A percentile compares a stretch with the other conserved stretches of the same genome.
Evolutionary conservation across 169 alveolate genomes (phyloP).

Genomic region (Cryptosporidium tyzzeri): DNA sequence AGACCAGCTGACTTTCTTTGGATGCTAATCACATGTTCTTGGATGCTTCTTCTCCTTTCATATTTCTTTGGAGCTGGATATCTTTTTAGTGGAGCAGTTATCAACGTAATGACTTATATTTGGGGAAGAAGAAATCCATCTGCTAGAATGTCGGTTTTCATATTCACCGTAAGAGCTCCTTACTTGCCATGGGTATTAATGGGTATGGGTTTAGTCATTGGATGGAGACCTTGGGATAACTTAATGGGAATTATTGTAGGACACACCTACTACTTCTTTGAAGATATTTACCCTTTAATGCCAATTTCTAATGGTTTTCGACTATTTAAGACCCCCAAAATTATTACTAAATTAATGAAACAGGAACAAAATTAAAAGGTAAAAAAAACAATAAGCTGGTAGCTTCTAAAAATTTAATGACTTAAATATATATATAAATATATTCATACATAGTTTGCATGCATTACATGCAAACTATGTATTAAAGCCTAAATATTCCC

Average conservation of each 20-base stretch:
- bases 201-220: conserved; percentile 85
- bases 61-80: conserved; percentile 84
- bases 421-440: background rate
- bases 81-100: conserved; percentile 91
- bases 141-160: conserved; percentile 87
- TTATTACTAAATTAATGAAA: conserved; percentile 78
- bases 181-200: conserved; percentile 91
- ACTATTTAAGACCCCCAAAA: conserved; percentile 87
- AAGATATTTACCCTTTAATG: conserved; percentile 91
- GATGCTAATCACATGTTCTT: conserved; percentile 85
- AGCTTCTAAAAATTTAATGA: conserved; percentile 22
- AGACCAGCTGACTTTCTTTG: conserved; percentile 89
- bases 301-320: conserved; percentile 89
- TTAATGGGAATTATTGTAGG: conserved; percentile 91
- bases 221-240: conserved; percentile 88
- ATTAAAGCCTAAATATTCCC: background rate
- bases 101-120: conserved; percentile 91
- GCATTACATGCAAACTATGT: background rate
- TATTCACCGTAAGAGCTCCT: conserved; percentile 91
- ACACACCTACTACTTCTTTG: conserved; percentile 91
- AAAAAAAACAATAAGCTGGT: background rate
- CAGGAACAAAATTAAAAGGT: conserved; percentile 72
- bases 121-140: conserved; percentile 93
- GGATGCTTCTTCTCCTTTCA: conserved; percentile 78
- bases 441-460: too few species aligned